phyloP scores from a whole-genome alignment of 139 green algal species.

The Micractinium sp. region DNA sequence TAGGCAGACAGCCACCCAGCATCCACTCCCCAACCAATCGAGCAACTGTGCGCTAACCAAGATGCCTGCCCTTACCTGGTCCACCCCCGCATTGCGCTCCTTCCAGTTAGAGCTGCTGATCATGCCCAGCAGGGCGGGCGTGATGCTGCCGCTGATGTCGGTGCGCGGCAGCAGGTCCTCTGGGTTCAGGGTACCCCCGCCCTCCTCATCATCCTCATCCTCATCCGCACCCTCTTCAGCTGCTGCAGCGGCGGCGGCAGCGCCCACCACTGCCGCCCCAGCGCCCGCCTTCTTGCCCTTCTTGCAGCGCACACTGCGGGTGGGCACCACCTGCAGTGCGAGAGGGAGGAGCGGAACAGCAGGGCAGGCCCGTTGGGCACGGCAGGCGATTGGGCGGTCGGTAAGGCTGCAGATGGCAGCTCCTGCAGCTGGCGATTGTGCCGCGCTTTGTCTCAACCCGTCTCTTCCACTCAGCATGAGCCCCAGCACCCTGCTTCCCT shows the following conservation, averaged over 20 bases:
- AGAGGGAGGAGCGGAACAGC: no score
- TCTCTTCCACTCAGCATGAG: background rate
- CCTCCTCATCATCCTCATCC: background rate
- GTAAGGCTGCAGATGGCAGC: background rate
- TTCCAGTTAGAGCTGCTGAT: constrained; percentile 90
- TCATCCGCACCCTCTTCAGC: background rate
- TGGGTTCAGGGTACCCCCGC: background rate
- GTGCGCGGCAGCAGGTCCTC: constrained; percentile 81
- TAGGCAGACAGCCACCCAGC: background rate
- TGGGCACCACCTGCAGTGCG: constrained; percentile 47
- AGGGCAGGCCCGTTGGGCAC: no score
- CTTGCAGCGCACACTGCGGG: constrained; percentile 42
- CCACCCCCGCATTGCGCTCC: constrained; percentile 86
- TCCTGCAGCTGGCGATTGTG: background rate
- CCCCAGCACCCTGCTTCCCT: background rate
- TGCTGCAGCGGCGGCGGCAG: background rate
- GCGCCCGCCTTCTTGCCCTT: constrained; percentile 13
- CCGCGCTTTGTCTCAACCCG: no score
- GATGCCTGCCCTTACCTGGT: constrained; percentile 69
- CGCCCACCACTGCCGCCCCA: background rate
- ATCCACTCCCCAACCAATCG: background rate
- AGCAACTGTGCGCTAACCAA: background rate
- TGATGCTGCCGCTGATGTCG: constrained; percentile 80
- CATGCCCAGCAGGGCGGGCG: constrained; percentile 54
- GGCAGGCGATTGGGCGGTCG: no score